Conservation (phyloP, 2,329 filamentous ascomycete genomes). For the Apiospora kogelbergensis region DNA sequence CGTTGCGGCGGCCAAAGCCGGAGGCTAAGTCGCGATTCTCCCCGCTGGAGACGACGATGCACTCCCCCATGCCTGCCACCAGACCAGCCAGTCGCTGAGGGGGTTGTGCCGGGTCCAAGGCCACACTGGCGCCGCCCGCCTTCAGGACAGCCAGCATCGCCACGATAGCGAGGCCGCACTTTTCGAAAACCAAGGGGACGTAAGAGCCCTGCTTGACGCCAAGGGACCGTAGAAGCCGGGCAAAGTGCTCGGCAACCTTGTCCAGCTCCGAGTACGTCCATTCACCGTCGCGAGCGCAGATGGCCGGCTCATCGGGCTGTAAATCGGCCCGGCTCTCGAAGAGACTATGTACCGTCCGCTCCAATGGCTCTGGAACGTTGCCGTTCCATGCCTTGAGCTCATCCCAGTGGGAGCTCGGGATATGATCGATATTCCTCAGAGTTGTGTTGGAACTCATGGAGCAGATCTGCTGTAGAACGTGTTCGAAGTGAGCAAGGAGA, state of each 20-base stretch:
- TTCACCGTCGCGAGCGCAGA: background rate
- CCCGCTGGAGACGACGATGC: background rate
- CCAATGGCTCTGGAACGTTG: background rate
- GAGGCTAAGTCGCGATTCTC: background rate
- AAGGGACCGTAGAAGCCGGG: background rate
- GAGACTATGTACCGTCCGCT: background rate
- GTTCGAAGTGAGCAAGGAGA: background rate
- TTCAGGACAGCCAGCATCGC: slow-evolving; percentile 8
- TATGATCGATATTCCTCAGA: background rate
- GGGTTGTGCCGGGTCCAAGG: background rate
- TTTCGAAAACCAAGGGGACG: background rate
- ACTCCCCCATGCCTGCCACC: background rate
- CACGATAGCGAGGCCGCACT: background rate
- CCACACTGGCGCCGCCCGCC: slow-evolving; percentile 1
- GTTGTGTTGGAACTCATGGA: background rate
- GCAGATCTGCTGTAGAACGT: background rate
- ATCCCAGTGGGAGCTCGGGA: background rate
- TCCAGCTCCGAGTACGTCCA: background rate
- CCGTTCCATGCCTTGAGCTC: slow-evolving; percentile 1
- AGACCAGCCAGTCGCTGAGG: background rate
- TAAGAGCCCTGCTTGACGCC: slow-evolving; percentile 5
- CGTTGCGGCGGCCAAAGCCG: background rate
- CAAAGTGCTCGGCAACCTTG: background rate
- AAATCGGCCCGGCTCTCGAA: background rate
- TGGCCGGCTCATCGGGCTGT: background rate